Conservation (phyloP, 495 filamentous ascomycete genomes). For the Polyplosphaeria fusca region DNA sequence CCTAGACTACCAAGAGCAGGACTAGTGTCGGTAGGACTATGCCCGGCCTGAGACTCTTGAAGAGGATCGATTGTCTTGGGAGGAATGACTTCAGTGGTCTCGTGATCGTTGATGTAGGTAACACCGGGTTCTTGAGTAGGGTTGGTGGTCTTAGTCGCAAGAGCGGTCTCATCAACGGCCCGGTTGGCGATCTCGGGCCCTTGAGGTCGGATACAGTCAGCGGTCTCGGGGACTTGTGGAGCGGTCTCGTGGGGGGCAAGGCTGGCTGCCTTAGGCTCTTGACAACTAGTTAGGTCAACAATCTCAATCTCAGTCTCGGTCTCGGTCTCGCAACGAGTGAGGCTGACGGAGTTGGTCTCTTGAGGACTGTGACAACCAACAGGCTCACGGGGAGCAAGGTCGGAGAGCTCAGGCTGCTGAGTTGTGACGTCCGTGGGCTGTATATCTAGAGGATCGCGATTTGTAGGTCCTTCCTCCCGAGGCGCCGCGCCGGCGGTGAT, state of each 20-base stretch:
- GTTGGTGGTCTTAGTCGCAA: neutral
- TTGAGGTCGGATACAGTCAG: neutral
- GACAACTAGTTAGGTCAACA: neutral
- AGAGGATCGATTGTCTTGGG: neutral
- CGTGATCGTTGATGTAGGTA: neutral
- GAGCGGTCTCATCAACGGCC: neutral
- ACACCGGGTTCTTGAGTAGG: neutral
- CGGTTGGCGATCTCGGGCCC: neutral
- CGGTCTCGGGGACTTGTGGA: neutral
- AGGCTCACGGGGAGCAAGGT: neutral
- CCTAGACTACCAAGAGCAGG: neutral
- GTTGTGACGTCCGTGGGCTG: neutral
- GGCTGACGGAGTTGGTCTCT: neutral
- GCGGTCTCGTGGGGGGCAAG: neutral
- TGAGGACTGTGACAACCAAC: neutral
- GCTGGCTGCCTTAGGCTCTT: neutral
- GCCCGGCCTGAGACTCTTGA: neutral
- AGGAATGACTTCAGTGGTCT: neutral
- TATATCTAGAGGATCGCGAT: neutral
- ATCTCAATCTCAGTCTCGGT: neutral
- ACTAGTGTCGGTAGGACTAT: neutral
- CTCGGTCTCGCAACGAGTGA: neutral
- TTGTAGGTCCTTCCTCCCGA: neutral
- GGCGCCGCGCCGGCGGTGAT: neutral
- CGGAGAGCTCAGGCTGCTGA: neutral